Conservation (phyloP, 2,329 filamentous ascomycete genomes). For the Teratosphaeria zuluensis region DNA sequence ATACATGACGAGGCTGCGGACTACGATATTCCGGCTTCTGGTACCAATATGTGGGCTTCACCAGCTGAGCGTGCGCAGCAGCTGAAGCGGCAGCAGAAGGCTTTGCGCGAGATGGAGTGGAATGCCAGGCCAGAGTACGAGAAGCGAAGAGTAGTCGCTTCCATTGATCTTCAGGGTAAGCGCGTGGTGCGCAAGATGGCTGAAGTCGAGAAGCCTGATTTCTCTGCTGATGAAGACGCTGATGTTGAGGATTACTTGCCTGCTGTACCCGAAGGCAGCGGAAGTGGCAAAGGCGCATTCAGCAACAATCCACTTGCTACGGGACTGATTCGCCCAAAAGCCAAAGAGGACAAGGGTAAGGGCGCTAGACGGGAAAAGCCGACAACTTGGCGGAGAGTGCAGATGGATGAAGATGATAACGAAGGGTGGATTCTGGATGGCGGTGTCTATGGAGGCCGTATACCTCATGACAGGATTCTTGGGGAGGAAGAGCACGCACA, state of each 20-base stretch:
- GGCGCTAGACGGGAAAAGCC: conserved; percentile 26
- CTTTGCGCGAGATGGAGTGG: conserved; percentile 79
- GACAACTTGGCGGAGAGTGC: conserved; percentile 40
- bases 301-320: conserved; percentile 60
- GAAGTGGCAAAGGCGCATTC: conserved; percentile 42
- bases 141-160: conserved; percentile 74
- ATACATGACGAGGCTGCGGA: conserved; percentile 79
- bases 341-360: conserved; percentile 42
- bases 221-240: conserved; percentile 42
- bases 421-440: conserved; percentile 46
- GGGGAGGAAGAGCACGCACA: conserved; percentile 20
- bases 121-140: conserved; percentile 78
- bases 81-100: conserved; percentile 74
- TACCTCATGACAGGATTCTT: conserved; percentile 13
- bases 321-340: conserved; percentile 55
- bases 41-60: conserved; percentile 70
- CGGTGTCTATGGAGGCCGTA: conserved; percentile 35
- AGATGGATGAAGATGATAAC: conserved; percentile 45
- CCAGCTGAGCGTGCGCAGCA: conserved; percentile 74
- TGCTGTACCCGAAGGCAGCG: conserved; percentile 10
- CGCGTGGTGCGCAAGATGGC: conserved; percentile 67
- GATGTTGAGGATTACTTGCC: conserved; percentile 11
- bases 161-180: conserved; percentile 69
- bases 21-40: conserved; percentile 52
- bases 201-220: conserved; percentile 46